These are phyloP conservation scores for Xylariales sp. DNA, from an alignment of 2,329 filamentous ascomycete genomes.

Conservation along the genomic window DNA sequence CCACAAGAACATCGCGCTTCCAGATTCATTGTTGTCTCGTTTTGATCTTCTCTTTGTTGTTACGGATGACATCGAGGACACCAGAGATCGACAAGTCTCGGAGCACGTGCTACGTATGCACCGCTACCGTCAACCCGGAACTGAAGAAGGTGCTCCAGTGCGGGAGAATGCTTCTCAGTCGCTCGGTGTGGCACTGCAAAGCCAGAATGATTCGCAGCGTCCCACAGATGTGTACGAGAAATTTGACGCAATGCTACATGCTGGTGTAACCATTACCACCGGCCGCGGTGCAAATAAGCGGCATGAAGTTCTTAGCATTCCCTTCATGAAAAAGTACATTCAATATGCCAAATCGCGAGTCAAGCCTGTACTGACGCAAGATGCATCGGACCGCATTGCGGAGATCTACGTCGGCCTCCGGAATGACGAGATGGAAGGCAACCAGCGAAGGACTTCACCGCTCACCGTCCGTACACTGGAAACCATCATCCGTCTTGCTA, in stretches of 20 bases:
- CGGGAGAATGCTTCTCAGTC: slow-evolving; percentile 82
- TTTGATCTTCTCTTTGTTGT: slow-evolving; percentile 98
- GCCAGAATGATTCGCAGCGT: slow-evolving; percentile 65
- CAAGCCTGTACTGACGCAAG: slow-evolving; percentile 85
- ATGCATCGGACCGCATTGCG: slow-evolving; percentile 87
- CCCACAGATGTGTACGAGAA: slow-evolving; percentile 93
- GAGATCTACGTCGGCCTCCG: slow-evolving; percentile 86
- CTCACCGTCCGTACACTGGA: slow-evolving; percentile 97
- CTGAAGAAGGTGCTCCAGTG: slow-evolving; percentile 90
- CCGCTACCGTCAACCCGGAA: slow-evolving; percentile 85
- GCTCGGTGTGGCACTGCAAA: slow-evolving; percentile 81
- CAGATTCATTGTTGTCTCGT: slow-evolving; percentile 93
- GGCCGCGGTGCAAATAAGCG: slow-evolving; percentile 72
- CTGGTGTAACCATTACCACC: slow-evolving; percentile 74
- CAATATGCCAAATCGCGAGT: slow-evolving; percentile 93
- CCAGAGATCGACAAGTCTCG: slow-evolving; percentile 83
- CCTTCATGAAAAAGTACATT: slow-evolving; percentile 99
- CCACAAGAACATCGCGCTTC: slow-evolving; percentile 96
- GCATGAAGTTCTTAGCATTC: slow-evolving; percentile 87
- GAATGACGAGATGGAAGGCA: slow-evolving; percentile 94
- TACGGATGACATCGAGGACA: slow-evolving; percentile 96
- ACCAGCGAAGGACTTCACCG: slow-evolving; percentile 87
- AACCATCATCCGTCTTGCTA: slow-evolving; percentile 95
- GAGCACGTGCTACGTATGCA: slow-evolving; percentile 98
- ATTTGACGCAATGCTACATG: slow-evolving; percentile 92